Conservation (phyloP, 371 early-diverging fungal species). For the Syncephalastrum contaminatum region DNA sequence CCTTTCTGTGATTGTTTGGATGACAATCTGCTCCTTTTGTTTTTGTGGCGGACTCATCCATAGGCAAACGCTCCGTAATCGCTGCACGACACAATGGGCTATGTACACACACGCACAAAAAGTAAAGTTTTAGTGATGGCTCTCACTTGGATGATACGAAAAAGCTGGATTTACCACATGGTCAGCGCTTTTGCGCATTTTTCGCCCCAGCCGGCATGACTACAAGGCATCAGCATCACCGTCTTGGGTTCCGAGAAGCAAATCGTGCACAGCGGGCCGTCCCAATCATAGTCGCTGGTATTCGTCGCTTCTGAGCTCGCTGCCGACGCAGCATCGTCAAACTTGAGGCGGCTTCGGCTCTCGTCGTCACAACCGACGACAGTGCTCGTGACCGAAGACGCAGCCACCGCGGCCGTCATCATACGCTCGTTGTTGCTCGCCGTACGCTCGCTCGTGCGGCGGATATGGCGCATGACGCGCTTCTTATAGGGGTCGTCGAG, state of each 20-base stretch:
- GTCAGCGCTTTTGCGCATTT: slow-evolving; percentile 35
- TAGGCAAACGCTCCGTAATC: slow-evolving; percentile 11
- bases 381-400: no score
- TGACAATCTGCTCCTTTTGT: no score
- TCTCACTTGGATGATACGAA: background rate
- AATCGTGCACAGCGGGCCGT: slow-evolving; percentile 40
- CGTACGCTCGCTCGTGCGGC: slow-evolving; percentile 18
- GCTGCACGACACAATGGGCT: slow-evolving; percentile 29
- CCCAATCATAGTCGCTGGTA: slow-evolving; percentile 23
- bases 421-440: slow-evolving; percentile 11
- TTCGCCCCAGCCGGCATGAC: slow-evolving; percentile 41
- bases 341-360: slow-evolving; percentile 8
- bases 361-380: slow-evolving; percentile 7
- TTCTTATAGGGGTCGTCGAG: slow-evolving; percentile 22
- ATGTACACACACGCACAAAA: slow-evolving; percentile 5
- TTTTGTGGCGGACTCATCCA: no score
- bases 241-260: slow-evolving; percentile 46
- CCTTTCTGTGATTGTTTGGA: no score
- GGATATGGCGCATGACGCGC: slow-evolving; percentile 20
- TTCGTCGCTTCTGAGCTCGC: background rate
- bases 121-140: background rate
- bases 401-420: no score
- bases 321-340: slow-evolving; percentile 6
- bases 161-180: slow-evolving; percentile 28
- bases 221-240: slow-evolving; percentile 39